These are phyloP conservation scores for Smallanthus sonchifolius DNA, from an alignment of 129 eudicot genomes.

Conservation along the genomic window DNA sequence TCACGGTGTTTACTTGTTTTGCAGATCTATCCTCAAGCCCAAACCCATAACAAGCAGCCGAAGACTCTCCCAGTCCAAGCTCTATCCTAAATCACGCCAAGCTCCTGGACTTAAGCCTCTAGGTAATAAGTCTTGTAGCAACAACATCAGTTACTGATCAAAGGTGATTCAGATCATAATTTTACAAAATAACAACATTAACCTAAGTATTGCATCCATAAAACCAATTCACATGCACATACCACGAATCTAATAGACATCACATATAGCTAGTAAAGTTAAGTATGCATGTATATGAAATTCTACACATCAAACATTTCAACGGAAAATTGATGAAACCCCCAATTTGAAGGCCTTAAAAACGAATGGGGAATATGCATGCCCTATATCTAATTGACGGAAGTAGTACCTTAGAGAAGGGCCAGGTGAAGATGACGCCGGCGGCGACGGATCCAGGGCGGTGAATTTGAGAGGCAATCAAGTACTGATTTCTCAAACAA, in stretches of 20 bases:
- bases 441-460: slow-evolving; percentile 42
- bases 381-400: background rate
- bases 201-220: background rate
- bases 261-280: background rate
- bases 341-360: background rate
- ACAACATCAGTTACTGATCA: slow-evolving; percentile 1
- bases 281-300: background rate
- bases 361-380: background rate
- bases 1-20: too few species aligned
- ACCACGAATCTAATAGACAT: background rate
- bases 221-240: background rate
- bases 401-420: slow-evolving; percentile 36
- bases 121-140: too few species aligned
- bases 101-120: too few species aligned
- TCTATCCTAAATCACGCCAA: too few species aligned
- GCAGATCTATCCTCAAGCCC: too few species aligned
- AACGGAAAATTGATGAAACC: background rate
- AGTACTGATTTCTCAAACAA: slow-evolving; percentile 33
- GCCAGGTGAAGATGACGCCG: slow-evolving; percentile 52
- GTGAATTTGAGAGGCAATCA: slow-evolving; percentile 48
- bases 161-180: background rate
- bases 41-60: too few species aligned
- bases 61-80: too few species aligned
- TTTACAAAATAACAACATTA: background rate
- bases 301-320: background rate